Conservation (phyloP, 2,329 filamentous ascomycete species). For the Thielaviopsis ethacetica region DNA sequence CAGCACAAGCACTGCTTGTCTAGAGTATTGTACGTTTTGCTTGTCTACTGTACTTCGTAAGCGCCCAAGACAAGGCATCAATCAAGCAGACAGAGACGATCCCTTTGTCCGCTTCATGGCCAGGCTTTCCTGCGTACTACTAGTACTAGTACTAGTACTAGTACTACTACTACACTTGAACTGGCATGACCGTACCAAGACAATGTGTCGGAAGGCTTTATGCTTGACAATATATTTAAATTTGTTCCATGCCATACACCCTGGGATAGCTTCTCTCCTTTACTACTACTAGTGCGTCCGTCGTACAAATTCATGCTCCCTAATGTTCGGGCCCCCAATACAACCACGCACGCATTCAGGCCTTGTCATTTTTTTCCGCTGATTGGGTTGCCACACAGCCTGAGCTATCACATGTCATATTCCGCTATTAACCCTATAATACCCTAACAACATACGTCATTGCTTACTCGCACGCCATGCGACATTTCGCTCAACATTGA, state of each 20-base stretch:
- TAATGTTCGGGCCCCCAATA: not conserved
- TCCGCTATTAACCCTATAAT: not conserved
- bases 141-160: not conserved
- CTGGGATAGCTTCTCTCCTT: not conserved
- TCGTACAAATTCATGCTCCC: not conserved
- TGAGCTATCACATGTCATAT: not conserved
- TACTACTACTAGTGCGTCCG: not conserved
- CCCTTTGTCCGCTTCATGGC: too few species aligned
- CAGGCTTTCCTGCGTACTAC: too few species aligned
- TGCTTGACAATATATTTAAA: not conserved
- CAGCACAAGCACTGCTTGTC: too few species aligned
- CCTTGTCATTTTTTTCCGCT: not conserved
- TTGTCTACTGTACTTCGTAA: too few species aligned
- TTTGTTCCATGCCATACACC: not conserved
- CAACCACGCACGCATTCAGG: not conserved
- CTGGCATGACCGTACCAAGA: not conserved
- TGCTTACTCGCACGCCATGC: too few species aligned
- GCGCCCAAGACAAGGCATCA: too few species aligned
- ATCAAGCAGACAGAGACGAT: too few species aligned
- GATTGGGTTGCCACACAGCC: not conserved
- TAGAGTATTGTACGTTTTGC: too few species aligned
- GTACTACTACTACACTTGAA: not conserved
- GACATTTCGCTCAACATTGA: too few species aligned
- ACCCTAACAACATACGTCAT: not conserved
- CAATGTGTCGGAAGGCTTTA: not conserved